Conservation (phyloP, 148 eudicot species). For the Dysphania ambrosioides region DNA sequence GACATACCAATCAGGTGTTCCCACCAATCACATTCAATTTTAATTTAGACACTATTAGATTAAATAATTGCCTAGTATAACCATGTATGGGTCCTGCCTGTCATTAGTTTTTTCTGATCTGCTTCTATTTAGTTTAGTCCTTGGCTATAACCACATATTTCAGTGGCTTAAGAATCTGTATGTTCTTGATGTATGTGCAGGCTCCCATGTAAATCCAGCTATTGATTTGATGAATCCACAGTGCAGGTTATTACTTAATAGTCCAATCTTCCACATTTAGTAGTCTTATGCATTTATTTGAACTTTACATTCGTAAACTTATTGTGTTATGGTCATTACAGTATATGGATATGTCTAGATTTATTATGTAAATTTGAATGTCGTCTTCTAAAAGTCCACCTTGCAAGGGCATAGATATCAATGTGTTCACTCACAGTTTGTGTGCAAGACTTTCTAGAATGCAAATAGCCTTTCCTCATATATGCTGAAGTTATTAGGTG, state of each 20-base stretch:
- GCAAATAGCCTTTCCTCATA: neutral
- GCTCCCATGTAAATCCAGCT: slow-evolving; percentile 56
- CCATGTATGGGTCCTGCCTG: neutral
- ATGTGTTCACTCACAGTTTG: neutral
- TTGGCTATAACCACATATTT: neutral
- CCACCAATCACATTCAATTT: neutral
- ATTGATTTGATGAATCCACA: slow-evolving; percentile 85
- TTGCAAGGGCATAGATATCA: neutral
- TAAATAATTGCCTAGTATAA: neutral
- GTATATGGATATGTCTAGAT: neutral
- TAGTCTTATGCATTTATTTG: slow-evolving; percentile 5
- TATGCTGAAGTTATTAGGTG: neutral
- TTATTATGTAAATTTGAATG: neutral
- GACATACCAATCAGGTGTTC: neutral
- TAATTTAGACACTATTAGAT: neutral
- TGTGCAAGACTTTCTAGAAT: neutral
- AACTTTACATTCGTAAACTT: neutral
- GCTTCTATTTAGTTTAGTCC: neutral
- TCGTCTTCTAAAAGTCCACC: neutral
- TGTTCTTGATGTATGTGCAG: slow-evolving; percentile 46
- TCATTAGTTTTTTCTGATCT: neutral
- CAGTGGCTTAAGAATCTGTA: slow-evolving; percentile 7
- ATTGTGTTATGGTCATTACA: neutral
- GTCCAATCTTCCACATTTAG: neutral
- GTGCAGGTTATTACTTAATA: slow-evolving; percentile 43